Evolutionary conservation across 495 filamentous ascomycete genomes (phyloP).

Genomic region (Aspergillus olivimuriae): DNA sequence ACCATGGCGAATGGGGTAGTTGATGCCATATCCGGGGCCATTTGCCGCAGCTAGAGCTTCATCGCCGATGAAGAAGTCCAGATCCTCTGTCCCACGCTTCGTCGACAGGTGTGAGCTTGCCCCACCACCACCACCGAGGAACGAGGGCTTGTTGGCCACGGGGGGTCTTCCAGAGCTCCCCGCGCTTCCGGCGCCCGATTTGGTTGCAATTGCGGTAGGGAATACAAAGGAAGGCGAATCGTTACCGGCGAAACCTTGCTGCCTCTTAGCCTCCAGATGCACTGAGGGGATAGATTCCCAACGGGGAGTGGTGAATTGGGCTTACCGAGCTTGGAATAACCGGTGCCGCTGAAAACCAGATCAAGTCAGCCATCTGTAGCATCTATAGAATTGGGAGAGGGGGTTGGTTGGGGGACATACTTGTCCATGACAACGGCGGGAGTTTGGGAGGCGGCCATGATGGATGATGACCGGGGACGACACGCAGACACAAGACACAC

Average conservation of each 20-base stretch:
- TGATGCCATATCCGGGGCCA: constrained; percentile 89
- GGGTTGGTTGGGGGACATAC: constrained; percentile 50
- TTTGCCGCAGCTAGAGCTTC: constrained; percentile 79
- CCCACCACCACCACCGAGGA: constrained; percentile 86
- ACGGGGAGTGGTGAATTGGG: constrained; percentile 3
- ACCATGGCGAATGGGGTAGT: constrained; percentile 95
- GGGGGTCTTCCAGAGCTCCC: constrained; percentile 78
- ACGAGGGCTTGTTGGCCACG: constrained; percentile 89
- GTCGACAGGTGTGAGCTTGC: constrained; percentile 70
- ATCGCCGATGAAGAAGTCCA: constrained; percentile 99
- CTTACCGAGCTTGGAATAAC: constrained; percentile 95
- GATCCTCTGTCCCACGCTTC: constrained; percentile 93
- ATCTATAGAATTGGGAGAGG: constrained; percentile 1
- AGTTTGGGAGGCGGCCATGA: constrained; percentile 94
- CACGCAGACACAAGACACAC: constrained; percentile 7
- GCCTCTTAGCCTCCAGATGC: too few relatives aligned
- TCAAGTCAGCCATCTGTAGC: constrained; percentile 6
- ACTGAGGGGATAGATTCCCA: background rate
- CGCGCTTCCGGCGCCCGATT: constrained; percentile 62
- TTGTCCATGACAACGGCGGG: constrained; percentile 99
- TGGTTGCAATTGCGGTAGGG: constrained; percentile 96
- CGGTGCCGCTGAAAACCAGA: constrained; percentile 70
- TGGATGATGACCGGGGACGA: constrained; percentile 19
- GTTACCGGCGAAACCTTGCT: constrained; percentile 96
- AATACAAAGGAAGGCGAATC: constrained; percentile 99